phyloP scores from a whole-genome alignment of 2,329 filamentous ascomycete species.

The Meredithiella fracta region DNA sequence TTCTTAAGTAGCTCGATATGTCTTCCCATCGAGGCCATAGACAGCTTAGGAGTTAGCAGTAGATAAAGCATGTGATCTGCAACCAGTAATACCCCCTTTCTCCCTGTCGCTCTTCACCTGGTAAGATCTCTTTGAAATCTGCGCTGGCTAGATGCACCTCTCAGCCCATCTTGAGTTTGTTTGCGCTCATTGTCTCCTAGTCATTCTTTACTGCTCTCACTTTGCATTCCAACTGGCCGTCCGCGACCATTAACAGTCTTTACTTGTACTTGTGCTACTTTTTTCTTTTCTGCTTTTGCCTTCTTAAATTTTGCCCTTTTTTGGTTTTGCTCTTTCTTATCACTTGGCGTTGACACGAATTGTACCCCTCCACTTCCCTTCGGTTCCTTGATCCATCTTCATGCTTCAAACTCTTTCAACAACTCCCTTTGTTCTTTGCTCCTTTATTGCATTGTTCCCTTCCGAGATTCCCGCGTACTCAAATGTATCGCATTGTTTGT shows the following conservation, averaged over 20 bases:
- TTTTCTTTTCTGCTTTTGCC: background rate
- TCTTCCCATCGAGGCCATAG: background rate
- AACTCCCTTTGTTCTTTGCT: too few species aligned
- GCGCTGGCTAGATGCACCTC: background rate
- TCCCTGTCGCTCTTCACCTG: background rate
- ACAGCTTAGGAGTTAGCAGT: background rate
- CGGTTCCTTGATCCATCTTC: background rate
- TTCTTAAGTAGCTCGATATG: background rate
- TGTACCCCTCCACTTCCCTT: background rate
- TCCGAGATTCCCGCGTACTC: conserved; percentile 7
- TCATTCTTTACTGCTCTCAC: conserved; percentile 1
- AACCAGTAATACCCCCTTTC: background rate
- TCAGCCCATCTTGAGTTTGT: background rate
- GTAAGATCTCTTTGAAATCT: background rate
- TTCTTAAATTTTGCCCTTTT: background rate
- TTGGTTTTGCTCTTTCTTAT: background rate
- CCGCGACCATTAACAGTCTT: background rate
- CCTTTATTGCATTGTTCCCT: background rate
- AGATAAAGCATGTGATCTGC: background rate
- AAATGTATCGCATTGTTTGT: conserved; percentile 5
- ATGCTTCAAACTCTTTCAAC: background rate
- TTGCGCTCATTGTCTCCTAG: conserved; percentile 5
- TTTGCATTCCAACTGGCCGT: background rate
- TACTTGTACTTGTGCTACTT: background rate
- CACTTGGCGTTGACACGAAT: background rate